Percentiles rank a stretch among this genome's conserved stretches.
phyloP scores from a whole-genome alignment of 2,329 filamentous ascomycete genomes.

The Neurospora sp. region DNA sequence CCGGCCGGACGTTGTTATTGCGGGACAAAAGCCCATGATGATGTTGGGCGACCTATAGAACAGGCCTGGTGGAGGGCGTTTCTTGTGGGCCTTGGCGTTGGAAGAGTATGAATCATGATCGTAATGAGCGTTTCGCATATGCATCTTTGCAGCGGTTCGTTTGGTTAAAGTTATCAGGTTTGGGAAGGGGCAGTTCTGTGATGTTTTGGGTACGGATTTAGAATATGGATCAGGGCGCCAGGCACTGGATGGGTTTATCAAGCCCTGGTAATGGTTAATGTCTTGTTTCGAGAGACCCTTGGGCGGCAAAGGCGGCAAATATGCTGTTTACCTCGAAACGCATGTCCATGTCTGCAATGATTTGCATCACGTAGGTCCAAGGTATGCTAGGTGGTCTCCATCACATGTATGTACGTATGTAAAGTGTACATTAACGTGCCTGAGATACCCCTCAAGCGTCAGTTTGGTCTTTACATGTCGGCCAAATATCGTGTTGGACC shows the following conservation, averaged over 20 bases:
- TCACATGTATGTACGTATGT: not conserved
- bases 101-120: not conserved
- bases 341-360: not conserved
- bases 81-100: not conserved
- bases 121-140: not conserved
- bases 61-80: not conserved
- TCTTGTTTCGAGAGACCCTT: not conserved
- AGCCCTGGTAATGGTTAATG: not conserved
- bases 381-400: not conserved
- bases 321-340: not conserved
- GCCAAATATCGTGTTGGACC: not conserved
- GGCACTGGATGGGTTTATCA: not conserved
- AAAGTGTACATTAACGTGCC: not conserved
- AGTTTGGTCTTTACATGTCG: not conserved
- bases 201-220: not conserved
- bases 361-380: not conserved
- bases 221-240: not conserved
- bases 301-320: not conserved
- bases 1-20: not conserved
- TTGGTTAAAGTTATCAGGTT: not conserved
- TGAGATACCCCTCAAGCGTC: not conserved
- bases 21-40: not conserved
- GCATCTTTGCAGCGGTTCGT: not conserved
- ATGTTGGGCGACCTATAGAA: not conserved
- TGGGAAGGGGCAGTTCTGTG: not conserved